These are phyloP conservation scores for Lactarius pseudohatsudake DNA, from an alignment of 768 basidiomycete genomes.

Conservation along the genomic window DNA sequence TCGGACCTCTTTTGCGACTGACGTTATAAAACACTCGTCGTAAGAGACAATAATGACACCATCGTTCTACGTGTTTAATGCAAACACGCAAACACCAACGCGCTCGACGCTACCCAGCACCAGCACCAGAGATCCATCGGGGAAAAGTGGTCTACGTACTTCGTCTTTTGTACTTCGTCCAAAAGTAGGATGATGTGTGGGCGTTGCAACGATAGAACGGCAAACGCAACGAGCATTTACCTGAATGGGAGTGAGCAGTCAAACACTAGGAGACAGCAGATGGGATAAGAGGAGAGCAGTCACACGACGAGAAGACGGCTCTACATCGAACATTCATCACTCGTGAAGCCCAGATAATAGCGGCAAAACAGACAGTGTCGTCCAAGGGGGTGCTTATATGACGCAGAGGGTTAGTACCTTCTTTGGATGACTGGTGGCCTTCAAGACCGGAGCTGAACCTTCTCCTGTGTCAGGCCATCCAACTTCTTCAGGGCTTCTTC, in stretches of 20 bases:
- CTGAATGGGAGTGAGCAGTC: no score
- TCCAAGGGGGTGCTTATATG: conserved; percentile 33
- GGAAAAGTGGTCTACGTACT: conserved; percentile 40
- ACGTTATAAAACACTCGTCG: conserved; percentile 63
- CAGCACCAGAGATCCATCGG: background rate
- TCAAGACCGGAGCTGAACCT: no score
- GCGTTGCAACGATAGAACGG: conserved; percentile 78
- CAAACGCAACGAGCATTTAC: conserved; percentile 61
- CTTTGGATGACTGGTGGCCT: no score
- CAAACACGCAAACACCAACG: conserved; percentile 82
- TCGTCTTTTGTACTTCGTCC: conserved; percentile 93
- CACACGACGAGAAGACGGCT: no score
- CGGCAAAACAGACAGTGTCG: no score
- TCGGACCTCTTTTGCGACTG: conserved; percentile 77
- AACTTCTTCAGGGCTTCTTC: no score
- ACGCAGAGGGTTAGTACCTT: no score
- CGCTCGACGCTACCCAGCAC: conserved; percentile 70
- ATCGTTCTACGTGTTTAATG: conserved; percentile 77
- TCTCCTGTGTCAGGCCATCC: no score
- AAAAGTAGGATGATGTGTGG: conserved; percentile 93
- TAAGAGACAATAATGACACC: conserved; percentile 60
- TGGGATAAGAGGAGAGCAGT: no score
- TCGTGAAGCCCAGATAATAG: no score
- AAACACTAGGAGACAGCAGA: no score
- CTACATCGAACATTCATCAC: no score